A percentile compares a stretch with the other conserved stretches of the same genome.
Conservation (phyloP, 345 rosid genomes). For the Lepidium sativum region DNA sequence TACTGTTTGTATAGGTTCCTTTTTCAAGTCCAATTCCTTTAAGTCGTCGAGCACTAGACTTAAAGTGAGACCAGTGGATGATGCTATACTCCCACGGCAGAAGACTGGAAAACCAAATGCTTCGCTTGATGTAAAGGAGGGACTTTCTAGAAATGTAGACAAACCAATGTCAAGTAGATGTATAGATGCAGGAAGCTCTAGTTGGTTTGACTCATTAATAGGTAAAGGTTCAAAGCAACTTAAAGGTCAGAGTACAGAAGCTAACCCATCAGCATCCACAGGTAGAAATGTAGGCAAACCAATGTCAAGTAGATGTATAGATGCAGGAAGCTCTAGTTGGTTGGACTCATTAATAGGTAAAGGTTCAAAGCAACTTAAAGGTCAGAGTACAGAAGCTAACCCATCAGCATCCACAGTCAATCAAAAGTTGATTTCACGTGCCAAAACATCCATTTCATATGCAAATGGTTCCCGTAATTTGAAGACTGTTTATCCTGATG, state of each 20-base stretch:
- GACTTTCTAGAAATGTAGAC: conserved; percentile 40
- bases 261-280: conserved; percentile 35
- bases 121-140: conserved; percentile 48
- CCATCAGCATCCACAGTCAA: conserved; percentile 37
- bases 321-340: no score
- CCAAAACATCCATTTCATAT: conserved; percentile 38
- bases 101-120: conserved; percentile 40
- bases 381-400: conserved; percentile 36
- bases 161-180: conserved; percentile 70
- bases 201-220: background rate
- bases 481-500: conserved; percentile 49
- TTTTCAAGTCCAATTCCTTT: conserved; percentile 73
- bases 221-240: conserved; percentile 12
- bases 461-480: conserved; percentile 42
- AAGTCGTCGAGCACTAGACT: conserved; percentile 44
- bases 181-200: conserved; percentile 36
- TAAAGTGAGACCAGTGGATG: conserved; percentile 63
- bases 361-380: conserved; percentile 33
- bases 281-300: conserved; percentile 51
- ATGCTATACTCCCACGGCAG: conserved; percentile 46
- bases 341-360: no score
- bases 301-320: no score
- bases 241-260: conserved; percentile 42
- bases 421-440: conserved; percentile 46
- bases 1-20: conserved; percentile 42